Evolutionary conservation across 2,329 filamentous ascomycete genomes (phyloP).

Genomic region (Penicillium sp.): DNA sequence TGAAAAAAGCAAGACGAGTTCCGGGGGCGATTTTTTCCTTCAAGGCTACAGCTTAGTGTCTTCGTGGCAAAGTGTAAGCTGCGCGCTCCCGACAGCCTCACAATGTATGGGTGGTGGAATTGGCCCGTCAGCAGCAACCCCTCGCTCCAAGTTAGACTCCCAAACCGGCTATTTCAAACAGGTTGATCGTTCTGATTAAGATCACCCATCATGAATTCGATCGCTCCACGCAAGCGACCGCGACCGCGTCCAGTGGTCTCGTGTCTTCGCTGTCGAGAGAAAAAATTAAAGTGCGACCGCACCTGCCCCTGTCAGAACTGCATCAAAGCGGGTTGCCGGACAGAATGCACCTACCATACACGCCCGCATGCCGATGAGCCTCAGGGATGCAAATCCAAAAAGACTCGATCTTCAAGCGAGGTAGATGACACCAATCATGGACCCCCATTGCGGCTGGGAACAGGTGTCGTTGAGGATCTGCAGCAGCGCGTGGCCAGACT

Average conservation of each 20-base stretch:
- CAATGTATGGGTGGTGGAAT: background rate
- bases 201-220: slow-evolving; percentile 2
- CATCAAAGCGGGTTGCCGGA: slow-evolving; percentile 11
- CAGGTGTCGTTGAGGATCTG: slow-evolving; percentile 19
- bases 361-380: slow-evolving; percentile 1
- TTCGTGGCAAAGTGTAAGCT: background rate
- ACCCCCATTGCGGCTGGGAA: background rate
- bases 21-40: background rate
- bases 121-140: background rate
- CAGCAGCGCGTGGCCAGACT: slow-evolving; percentile 17
- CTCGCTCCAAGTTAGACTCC: no score
- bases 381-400: slow-evolving; percentile 5
- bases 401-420: background rate
- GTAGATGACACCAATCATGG: background rate
- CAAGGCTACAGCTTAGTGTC: background rate
- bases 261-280: slow-evolving; percentile 21
- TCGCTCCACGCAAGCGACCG: slow-evolving; percentile 15
- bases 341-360: slow-evolving; percentile 15
- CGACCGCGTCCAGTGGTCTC: slow-evolving; percentile 20
- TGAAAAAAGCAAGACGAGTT: background rate
- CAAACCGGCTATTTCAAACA: no score
- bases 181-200: background rate
- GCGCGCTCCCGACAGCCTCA: background rate
- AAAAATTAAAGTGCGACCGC: slow-evolving; percentile 24
- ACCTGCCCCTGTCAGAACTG: slow-evolving; percentile 20